Conservation (phyloP, 2,329 filamentous ascomycete species). For the Shiraia sp. region DNA sequence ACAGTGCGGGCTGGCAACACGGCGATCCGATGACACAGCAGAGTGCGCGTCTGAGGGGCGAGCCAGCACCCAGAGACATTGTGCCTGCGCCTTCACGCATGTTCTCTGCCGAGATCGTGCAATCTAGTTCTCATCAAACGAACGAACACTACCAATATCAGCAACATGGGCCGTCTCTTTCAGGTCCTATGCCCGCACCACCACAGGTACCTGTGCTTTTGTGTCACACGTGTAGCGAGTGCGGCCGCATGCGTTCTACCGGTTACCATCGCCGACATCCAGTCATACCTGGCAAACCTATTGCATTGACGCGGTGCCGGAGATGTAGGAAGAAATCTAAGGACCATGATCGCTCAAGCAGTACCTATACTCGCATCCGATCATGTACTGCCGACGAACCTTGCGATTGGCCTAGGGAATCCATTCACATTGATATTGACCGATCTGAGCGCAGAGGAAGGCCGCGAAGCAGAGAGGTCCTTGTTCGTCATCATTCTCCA, state of each 20-base stretch:
- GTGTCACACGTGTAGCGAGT: conserved; percentile 43
- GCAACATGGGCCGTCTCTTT: conserved; percentile 13
- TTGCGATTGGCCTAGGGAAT: conserved; percentile 31
- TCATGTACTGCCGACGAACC: conserved; percentile 27
- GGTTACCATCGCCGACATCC: conserved; percentile 42
- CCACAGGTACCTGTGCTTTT: conserved; percentile 26
- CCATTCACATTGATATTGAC: conserved; percentile 20
- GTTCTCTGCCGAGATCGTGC: conserved; percentile 11
- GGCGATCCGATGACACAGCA: conserved; percentile 11
- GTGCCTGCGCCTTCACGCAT: conserved; percentile 18
- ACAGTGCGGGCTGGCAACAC: conserved; percentile 23
- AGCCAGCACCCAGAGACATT: conserved; percentile 3
- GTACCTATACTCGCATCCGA: conserved; percentile 22
- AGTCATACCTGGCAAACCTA: conserved; percentile 36
- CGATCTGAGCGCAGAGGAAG: conserved; percentile 27
- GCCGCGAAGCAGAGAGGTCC: conserved; percentile 21
- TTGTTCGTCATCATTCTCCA: conserved; percentile 18
- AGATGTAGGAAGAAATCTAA: conserved; percentile 35
- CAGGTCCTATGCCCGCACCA: conserved; percentile 10
- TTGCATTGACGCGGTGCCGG: conserved; percentile 30
- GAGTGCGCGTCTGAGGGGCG: conserved; percentile 3
- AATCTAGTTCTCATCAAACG: conserved; percentile 15
- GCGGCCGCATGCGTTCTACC: conserved; percentile 37
- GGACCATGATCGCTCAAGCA: conserved; percentile 12
- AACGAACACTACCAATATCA: conserved; percentile 22